phyloP scores from a whole-genome alignment of 2,329 filamentous ascomycete genomes.

The Aspergillus terreus region DNA sequence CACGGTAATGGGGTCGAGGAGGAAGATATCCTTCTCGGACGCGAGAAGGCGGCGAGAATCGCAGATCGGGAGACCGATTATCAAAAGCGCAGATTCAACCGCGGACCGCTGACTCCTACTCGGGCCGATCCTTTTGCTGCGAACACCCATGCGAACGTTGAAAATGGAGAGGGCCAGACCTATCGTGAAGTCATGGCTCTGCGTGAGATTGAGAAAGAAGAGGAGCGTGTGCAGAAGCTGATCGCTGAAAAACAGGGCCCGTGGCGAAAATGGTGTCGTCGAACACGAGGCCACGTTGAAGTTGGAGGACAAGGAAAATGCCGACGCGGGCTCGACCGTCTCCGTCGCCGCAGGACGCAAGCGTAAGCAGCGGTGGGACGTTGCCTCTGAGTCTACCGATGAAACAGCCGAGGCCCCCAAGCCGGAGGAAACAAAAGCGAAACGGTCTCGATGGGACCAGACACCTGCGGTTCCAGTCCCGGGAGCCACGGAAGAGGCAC shows the following conservation, averaged over 20 bases:
- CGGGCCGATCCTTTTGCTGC: conserved; percentile 81
- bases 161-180: conserved; percentile 66
- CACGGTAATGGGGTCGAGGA: conserved; percentile 82
- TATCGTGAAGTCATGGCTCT: conserved; percentile 90
- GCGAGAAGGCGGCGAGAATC: conserved; percentile 88
- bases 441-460: conserved; percentile 85
- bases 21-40: conserved; percentile 79
- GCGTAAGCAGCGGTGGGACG: conserved; percentile 95
- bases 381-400: conserved; percentile 57
- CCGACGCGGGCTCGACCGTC: conserved; percentile 65
- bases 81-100: conserved; percentile 90
- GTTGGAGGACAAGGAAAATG: conserved; percentile 69
- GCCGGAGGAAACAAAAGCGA: conserved; percentile 58
- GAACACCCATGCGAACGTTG: conserved; percentile 64
- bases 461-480: conserved; percentile 57
- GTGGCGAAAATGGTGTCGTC: conserved; percentile 55
- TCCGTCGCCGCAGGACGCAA: conserved; percentile 64
- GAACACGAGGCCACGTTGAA: conserved; percentile 73
- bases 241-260: conserved; percentile 71
- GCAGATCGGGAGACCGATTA: conserved; percentile 93
- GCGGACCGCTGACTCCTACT: conserved; percentile 73
- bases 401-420: conserved; percentile 48
- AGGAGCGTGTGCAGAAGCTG: conserved; percentile 75
- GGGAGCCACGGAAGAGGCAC: conserved; percentile 50
- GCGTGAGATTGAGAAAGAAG: conserved; percentile 87